Evolutionary conservation across 2,329 filamentous ascomycete genomes (phyloP), one percentile per base, ranked within the genome.

Genomic region (Penicillium digitatum): DNA sequence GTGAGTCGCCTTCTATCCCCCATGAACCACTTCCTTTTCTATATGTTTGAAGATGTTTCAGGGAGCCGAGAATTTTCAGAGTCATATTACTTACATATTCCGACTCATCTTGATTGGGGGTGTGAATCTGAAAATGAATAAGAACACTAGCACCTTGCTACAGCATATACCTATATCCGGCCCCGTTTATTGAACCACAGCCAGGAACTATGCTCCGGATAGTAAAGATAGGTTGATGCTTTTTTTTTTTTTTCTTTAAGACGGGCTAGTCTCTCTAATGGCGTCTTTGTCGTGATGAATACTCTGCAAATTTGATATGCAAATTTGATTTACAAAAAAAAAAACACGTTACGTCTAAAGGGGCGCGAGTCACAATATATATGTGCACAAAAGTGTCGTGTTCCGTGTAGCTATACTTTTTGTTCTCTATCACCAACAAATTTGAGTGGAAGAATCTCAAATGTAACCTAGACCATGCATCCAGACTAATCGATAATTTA

Each of bases 1-100:
- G 65, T 67, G 64, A 65, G 22, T 6, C 12, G 3, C n/a, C 29
- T 11, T 22, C 43, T 16, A 22, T 3, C 14, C 26, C 24, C 29
- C 24, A 42, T 52, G 52, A 58, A 56, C 51, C 54, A 54, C 26
- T 1, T 8, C 11, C 34, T 14, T 22, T 48, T 24, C 32, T 40
- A 27, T 29, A 18, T 3, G 12, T n/a, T 27, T 14, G 9, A n/a
- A 3, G n/a, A 8, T 5, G 3, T 5, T 27, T 27, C 6, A 8
- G 26, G 14, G 8, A 35, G 4, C 9, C 3, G 16, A n/a, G 7
- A 3, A 6, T 22, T n/a, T n/a, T n/a, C n/a, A 34, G 27, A 1
- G 5, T 2, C 2, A 14, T 38, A 48, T 0, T 20, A 0, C 14
- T 26, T 24, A 26, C 3, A 18, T 14, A 14, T 10, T 34, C 14